Conservation (phyloP, 352 stramenopile genomes). For the Globisporangium okanoganense region DNA sequence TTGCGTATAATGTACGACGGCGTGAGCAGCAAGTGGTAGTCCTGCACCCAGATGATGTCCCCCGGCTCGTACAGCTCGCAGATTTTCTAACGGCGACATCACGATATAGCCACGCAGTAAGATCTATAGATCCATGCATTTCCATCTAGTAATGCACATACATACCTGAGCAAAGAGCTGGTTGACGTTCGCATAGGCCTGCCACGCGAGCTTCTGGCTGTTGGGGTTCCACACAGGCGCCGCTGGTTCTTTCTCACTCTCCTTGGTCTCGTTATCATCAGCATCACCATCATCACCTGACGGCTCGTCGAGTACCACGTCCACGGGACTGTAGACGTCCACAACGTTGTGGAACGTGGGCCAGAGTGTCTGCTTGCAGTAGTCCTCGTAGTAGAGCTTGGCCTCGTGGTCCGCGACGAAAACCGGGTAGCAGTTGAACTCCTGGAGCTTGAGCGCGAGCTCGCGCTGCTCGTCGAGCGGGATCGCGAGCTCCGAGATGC, state of each 20-base stretch:
- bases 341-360: slow-evolving; percentile 96
- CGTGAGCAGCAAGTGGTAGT: slow-evolving; percentile 97
- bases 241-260: slow-evolving; percentile 11
- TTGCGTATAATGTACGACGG: slow-evolving; percentile 94
- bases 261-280: neutral
- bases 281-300: neutral
- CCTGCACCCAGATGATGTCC: slow-evolving; percentile 96
- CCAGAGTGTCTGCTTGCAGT: slow-evolving; percentile 97
- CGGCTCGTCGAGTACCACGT: slow-evolving; percentile 44
- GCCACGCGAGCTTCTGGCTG: slow-evolving; percentile 79
- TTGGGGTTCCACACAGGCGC: slow-evolving; percentile 62
- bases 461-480: slow-evolving; percentile 44
- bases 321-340: slow-evolving; percentile 81
- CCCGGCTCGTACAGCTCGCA: slow-evolving; percentile 74
- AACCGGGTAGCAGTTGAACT: slow-evolving; percentile 67
- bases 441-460: slow-evolving; percentile 41
- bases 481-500: slow-evolving; percentile 49
- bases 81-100: slow-evolving; percentile 34
- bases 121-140: slow-evolving; percentile 27
- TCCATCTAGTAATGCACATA: too few species aligned
- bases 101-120: neutral
- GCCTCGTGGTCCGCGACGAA: slow-evolving; percentile 52
- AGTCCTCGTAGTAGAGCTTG: slow-evolving; percentile 87
- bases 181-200: slow-evolving; percentile 94
- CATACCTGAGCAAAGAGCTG: slow-evolving; percentile 81